phyloP scores from a whole-genome alignment of 495 filamentous ascomycete genomes.

The Daldinia concentrica region DNA sequence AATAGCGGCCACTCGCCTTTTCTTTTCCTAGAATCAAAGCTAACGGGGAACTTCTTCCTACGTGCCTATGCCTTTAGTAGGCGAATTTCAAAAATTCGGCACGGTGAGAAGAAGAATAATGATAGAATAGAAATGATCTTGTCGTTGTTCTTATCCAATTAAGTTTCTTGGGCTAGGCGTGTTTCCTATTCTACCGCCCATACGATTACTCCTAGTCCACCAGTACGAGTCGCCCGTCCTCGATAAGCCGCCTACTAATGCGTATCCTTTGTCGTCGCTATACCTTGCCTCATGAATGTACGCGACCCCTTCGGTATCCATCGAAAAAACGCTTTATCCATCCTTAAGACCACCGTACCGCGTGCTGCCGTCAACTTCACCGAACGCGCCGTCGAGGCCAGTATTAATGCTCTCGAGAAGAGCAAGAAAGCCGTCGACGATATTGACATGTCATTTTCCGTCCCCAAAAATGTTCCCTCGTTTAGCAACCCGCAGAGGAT shows the following conservation, averaged over 20 bases:
- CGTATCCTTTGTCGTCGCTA: slow-evolving; percentile 31
- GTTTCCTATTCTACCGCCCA: neutral
- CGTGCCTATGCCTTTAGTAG: slow-evolving; percentile 10
- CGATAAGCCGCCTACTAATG: slow-evolving; percentile 6
- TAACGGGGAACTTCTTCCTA: slow-evolving; percentile 15
- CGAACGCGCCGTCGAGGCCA: slow-evolving; percentile 53
- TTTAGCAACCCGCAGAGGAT: slow-evolving; percentile 74
- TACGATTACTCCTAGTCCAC: neutral
- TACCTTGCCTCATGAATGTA: slow-evolving; percentile 58
- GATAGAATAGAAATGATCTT: slow-evolving; percentile 15
- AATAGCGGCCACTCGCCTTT: neutral
- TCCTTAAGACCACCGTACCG: slow-evolving; percentile 55
- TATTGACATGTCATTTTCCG: slow-evolving; percentile 71
- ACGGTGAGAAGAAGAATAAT: slow-evolving; percentile 12
- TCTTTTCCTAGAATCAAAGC: neutral
- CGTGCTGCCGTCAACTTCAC: slow-evolving; percentile 53
- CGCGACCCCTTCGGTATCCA: slow-evolving; percentile 62
- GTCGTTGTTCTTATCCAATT: neutral
- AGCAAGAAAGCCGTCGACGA: slow-evolving; percentile 53
- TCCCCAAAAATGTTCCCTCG: slow-evolving; percentile 74
- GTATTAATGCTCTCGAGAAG: slow-evolving; percentile 54
- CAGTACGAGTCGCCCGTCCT: neutral
- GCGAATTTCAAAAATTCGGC: slow-evolving; percentile 10
- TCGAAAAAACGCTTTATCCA: slow-evolving; percentile 55
- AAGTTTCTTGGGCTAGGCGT: slow-evolving; percentile 4